Conservation (phyloP, 257 asterid species). For the Solanum corneliomulleri region DNA sequence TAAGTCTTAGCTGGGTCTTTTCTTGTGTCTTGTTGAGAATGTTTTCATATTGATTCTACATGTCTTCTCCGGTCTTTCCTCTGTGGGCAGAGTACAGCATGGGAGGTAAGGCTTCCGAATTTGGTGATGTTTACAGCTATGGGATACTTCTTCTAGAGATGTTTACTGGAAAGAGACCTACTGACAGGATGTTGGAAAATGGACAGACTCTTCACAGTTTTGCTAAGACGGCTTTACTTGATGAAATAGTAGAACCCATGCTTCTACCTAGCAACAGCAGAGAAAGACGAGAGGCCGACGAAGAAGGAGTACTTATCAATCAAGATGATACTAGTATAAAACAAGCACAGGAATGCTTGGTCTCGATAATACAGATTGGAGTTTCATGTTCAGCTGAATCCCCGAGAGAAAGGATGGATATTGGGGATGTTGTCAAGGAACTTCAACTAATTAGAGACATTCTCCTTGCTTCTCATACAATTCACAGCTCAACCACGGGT, state of each 20-base stretch:
- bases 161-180: slow-evolving; percentile 14
- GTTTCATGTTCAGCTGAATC: not conserved
- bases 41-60: not conserved
- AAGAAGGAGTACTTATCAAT: not conserved
- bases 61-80: not conserved
- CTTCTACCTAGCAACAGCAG: not conserved
- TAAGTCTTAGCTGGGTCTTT: not conserved
- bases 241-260: slow-evolving; percentile 7
- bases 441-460: slow-evolving; percentile 1
- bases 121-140: not conserved
- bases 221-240: not conserved
- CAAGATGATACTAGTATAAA: not conserved
- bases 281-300: not conserved
- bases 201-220: slow-evolving; percentile 3
- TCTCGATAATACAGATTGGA: not conserved
- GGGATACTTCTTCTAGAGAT: slow-evolving; percentile 12
- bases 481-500: slow-evolving; percentile 10
- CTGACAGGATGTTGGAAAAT: not conserved
- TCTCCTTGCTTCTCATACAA: slow-evolving; percentile 7
- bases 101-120: not conserved
- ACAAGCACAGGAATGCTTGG: not conserved
- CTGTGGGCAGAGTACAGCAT: not conserved
- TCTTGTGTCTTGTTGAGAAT: not conserved
- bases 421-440: not conserved
- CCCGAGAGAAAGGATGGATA: not conserved